Conservation (phyloP, 805 yeast genomes). For the Starmera pachycereana region DNA sequence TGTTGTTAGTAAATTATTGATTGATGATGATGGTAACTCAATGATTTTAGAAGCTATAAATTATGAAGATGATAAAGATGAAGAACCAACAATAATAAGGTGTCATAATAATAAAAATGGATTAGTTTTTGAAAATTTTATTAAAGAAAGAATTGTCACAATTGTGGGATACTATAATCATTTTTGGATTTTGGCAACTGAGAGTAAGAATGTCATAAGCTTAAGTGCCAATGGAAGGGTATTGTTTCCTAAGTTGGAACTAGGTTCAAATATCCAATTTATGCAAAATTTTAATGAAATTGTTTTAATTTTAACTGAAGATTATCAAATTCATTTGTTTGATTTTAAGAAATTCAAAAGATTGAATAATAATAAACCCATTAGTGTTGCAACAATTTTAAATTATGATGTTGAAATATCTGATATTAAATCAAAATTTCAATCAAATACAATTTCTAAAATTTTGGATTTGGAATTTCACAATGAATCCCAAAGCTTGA, state of each 20-base stretch:
- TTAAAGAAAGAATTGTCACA: slow-evolving; percentile 27
- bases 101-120: slow-evolving; percentile 25
- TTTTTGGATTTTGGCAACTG: slow-evolving; percentile 47
- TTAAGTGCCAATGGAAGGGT: slow-evolving; percentile 35
- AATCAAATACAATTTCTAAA: slow-evolving; percentile 8
- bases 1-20: slow-evolving; percentile 18
- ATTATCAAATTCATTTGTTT: slow-evolving; percentile 45
- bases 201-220: slow-evolving; percentile 43
- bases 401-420: slow-evolving; percentile 23
- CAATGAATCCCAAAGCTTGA: slow-evolving; percentile 24
- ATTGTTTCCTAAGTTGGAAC: slow-evolving; percentile 37
- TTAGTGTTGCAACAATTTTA: slow-evolving; percentile 45
- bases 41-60: slow-evolving; percentile 20
- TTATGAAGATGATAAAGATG: slow-evolving; percentile 21
- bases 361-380: slow-evolving; percentile 26
- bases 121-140: slow-evolving; percentile 28
- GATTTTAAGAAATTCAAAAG: slow-evolving; percentile 26
- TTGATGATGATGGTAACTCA: slow-evolving; percentile 19
- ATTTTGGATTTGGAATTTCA: slow-evolving; percentile 25
- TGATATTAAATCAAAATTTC: slow-evolving; percentile 10
- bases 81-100: slow-evolving; percentile 27
- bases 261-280: slow-evolving; percentile 36
- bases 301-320: slow-evolving; percentile 36
- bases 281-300: slow-evolving; percentile 24
- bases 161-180: slow-evolving; percentile 29